A percentile compares a stretch with the other conserved stretches of the same genome.
These are phyloP conservation scores for Pythium coloratum DNA, from an alignment of 352 stramenopile species.

Conservation along the genomic window DNA sequence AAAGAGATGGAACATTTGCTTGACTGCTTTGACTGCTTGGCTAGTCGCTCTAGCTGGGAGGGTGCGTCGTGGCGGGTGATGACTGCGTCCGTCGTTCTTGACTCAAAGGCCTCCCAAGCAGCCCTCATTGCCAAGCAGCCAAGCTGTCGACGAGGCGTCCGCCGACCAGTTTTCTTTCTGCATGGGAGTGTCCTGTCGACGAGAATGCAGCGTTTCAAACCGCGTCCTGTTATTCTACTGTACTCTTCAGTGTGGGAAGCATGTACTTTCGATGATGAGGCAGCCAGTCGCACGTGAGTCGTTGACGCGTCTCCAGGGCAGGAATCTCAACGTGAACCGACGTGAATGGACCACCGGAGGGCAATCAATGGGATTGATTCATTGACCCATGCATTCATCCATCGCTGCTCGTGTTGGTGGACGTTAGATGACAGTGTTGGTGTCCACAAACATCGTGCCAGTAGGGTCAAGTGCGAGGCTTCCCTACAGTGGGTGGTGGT, in stretches of 20 bases:
- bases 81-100: background rate
- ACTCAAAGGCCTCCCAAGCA: too few relatives aligned
- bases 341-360: background rate
- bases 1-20: background rate
- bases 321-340: conserved; percentile 17
- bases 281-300: background rate
- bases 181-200: background rate
- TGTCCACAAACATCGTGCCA: background rate
- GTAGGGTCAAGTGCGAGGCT: too few relatives aligned
- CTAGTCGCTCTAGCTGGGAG: background rate
- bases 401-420: background rate
- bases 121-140: background rate
- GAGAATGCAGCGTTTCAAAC: background rate
- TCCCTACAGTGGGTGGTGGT: too few relatives aligned
- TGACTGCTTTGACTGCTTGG: background rate
- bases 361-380: background rate
- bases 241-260: background rate
- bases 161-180: conserved; percentile 2
- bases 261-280: conserved; percentile 2
- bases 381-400: background rate
- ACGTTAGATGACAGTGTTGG: background rate
- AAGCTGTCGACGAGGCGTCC: conserved; percentile 1
- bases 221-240: background rate
- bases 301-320: background rate
- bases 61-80: conserved; percentile 4